Evolutionary conservation across 23 red algal genomes (phyloP), one percentile per base, ranked within the genome.

Genomic region (Chondrus crispus): DNA sequence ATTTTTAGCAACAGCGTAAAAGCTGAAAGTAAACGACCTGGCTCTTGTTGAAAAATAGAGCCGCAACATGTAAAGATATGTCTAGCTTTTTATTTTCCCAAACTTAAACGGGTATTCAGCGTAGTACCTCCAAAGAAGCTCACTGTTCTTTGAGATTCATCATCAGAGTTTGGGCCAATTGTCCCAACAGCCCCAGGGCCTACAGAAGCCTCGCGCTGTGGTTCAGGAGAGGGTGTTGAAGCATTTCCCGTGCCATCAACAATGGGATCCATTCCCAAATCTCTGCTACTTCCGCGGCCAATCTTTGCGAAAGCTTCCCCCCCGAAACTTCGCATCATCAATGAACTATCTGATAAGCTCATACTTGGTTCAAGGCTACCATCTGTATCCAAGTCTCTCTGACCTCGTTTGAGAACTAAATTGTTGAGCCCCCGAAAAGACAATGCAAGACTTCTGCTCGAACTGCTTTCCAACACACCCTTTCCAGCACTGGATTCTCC

Each of bases 241-340:
- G n/a, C n/a, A n/a, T n/a, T n/a, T n/a, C n/a, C n/a, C n/a, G n/a
- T n/a, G n/a, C n/a, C n/a, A n/a, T n/a, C n/a, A n/a, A n/a, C n/a
- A n/a, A n/a, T n/a, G n/a, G n/a, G n/a, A n/a, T 8, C 60, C 26
- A 6, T 12, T 8, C 60, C 35, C 9, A 32, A 32, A 32, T 9
- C 18, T 32, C 26, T 7, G 60, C 60, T 8, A 32, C 26, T 32
- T 66, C 35, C 26, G 35, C 18, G 60, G 5, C 60, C 60, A 32
- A 94, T 69, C 43, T 66, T 28, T 4, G 92, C 92, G 46, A 94
- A 94, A 54, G 75, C 92, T 72, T 94, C 92, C 5, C 92, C 92
- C 13, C 92, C 92, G 42, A 94, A 28, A 54, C 82, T 88, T 32
- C 76, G 82, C 62, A 88, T 88, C 9, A 57, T 46, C 82, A 94